Percentiles rank a stretch among this genome's conserved stretches.
Evolutionary conservation across 2,329 filamentous ascomycete species (phyloP).

Genomic region (Ploettnerulaceae sp.): DNA sequence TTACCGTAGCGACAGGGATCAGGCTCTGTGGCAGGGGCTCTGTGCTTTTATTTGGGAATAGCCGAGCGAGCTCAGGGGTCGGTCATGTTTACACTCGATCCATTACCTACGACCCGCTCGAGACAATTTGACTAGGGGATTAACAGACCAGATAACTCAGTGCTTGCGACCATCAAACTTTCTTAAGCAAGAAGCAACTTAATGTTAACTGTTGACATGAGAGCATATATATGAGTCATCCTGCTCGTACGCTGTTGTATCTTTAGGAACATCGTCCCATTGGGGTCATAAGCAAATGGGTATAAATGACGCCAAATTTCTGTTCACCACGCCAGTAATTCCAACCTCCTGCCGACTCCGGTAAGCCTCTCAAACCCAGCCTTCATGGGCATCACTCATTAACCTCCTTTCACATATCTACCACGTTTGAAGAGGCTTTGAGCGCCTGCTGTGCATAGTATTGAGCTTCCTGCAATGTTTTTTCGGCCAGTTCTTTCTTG

Average conservation of each 20-base stretch:
- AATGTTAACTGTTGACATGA: too few relatives aligned
- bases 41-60: too few relatives aligned
- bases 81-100: too few relatives aligned
- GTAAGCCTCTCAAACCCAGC: neutral
- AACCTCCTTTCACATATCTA: neutral
- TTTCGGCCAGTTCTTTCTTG: constrained; percentile 47
- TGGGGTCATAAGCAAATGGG: constrained; percentile 27
- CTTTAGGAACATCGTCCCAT: too few relatives aligned
- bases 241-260: too few relatives aligned
- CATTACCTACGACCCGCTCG: too few relatives aligned
- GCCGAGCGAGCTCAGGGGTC: neutral
- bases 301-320: constrained; percentile 23
- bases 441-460: constrained; percentile 24
- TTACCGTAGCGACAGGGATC: neutral
- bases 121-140: too few relatives aligned
- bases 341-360: neutral
- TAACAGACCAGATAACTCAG: too few relatives aligned
- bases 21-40: neutral
- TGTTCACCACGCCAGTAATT: constrained; percentile 3
- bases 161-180: too few relatives aligned
- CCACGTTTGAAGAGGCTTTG: neutral
- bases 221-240: too few relatives aligned
- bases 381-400: neutral
- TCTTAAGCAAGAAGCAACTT: too few relatives aligned
- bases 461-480: constrained; percentile 41